Evolutionary conservation across 345 rosid species (phyloP), one percentile per base, ranked within the genome.

Genomic region (Moricandia moricandioides): DNA sequence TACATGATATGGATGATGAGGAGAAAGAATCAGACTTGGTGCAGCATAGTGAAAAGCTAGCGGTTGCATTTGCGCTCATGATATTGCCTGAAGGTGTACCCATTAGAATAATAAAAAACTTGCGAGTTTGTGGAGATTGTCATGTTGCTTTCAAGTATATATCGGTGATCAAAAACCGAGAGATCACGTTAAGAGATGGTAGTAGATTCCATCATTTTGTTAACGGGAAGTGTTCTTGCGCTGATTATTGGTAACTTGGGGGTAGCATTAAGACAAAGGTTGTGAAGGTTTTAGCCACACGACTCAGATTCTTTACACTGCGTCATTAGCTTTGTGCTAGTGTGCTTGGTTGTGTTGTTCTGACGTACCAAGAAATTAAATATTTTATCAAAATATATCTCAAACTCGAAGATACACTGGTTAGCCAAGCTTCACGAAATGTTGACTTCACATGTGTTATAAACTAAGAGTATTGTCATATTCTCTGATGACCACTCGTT

Each of bases 151-250:
- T 89, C 62, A 93, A 88, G 80, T 80, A 79, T 69, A 86, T 90
- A 78, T 89, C 95, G 3, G 78, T 82, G 69, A 81, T 90, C 21
- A 85, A 83, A 60, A 78, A 83, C 62, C 78, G 93, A 72, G 87
- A 89, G 73, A 90, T 89, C 67, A 80, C 87, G 12, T 87, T 90
- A 6, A 82, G 91, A 74, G 96, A 92, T 82, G 83, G 78, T 9
- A 92, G 91, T 75, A 82, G 98, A 81, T 92, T 92, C 79, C 96
- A 92, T 75, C 96, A 90, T 84, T 90, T 92, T 82, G 79, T 74
- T 40, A 60, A 85, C 18, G 93, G 92, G 14, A 81, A 81, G 70
- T 92, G 98, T 79, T 92, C 92, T 33, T 90, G 95, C 43, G 85
- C 76, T 33, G 98, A 88, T 83, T 92, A 87, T 77, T 92, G 96